Percentiles rank a stretch among this genome's conserved stretches.
Evolutionary conservation across 495 filamentous ascomycete genomes (phyloP).

Genomic region (Xylaria bambusicola): DNA sequence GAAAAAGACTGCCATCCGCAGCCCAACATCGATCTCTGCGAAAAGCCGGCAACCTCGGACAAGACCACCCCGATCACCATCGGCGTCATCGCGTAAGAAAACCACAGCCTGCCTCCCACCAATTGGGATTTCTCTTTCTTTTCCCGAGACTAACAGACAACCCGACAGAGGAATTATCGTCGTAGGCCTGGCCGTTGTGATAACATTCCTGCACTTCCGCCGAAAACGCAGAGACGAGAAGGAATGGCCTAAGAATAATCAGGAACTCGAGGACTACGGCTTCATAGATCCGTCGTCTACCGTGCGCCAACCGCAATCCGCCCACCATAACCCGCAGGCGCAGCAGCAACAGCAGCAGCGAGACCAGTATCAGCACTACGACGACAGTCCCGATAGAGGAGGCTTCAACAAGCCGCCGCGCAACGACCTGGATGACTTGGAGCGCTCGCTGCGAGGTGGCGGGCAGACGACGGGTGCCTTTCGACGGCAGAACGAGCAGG

Average conservation of each 20-base stretch:
- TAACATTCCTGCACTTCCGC: conserved; percentile 28
- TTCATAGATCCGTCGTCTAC: conserved; percentile 16
- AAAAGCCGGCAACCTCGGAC: conserved; percentile 25
- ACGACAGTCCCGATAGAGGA: not conserved
- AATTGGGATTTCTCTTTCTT: no score
- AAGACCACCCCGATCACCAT: conserved; percentile 23
- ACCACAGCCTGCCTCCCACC: no score
- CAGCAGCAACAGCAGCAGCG: conserved; percentile 5
- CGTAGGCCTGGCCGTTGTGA: conserved; percentile 15
- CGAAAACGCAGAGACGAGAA: conserved; percentile 23
- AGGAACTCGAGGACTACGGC: conserved; percentile 37
- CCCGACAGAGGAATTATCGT: conserved; percentile 24
- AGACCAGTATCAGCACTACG: not conserved
- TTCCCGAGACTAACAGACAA: no score
- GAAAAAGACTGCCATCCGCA: conserved; percentile 30
- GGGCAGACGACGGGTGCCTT: conserved; percentile 29
- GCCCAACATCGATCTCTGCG: conserved; percentile 33
- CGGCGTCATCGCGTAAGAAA: conserved; percentile 27
- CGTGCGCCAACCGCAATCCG: conserved; percentile 20
- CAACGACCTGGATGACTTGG: conserved; percentile 25
- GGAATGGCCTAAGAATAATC: conserved; percentile 36
- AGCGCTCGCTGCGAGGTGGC: conserved; percentile 21
- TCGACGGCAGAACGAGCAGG: conserved; percentile 21
- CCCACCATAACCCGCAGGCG: conserved; percentile 21
- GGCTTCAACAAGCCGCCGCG: conserved; percentile 9